These are phyloP conservation scores for Pestalotiopsis sp. DNA, from an alignment of 2,329 filamentous ascomycete genomes.

Conservation along the genomic window DNA sequence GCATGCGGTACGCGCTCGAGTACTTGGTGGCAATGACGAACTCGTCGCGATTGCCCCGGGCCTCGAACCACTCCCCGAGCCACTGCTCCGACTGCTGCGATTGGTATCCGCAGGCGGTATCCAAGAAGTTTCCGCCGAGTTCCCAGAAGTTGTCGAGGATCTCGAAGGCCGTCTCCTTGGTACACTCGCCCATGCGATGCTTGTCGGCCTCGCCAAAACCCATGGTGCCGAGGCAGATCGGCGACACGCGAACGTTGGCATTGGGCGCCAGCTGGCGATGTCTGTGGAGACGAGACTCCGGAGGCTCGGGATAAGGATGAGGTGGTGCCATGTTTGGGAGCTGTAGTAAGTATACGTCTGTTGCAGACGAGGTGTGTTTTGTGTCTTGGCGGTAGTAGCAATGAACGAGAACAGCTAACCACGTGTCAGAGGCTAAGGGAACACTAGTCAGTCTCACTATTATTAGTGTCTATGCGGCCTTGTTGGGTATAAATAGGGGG, in stretches of 20 bases:
- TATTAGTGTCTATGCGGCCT: too few species aligned
- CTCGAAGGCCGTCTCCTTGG: slow-evolving; percentile 53
- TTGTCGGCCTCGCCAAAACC: slow-evolving; percentile 48
- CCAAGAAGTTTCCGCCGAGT: slow-evolving; percentile 67
- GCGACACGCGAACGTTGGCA: slow-evolving; percentile 52
- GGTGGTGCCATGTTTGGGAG: neutral
- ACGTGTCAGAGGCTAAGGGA: too few species aligned
- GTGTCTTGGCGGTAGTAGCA: too few species aligned
- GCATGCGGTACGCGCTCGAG: slow-evolving; percentile 45
- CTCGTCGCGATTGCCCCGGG: slow-evolving; percentile 49
- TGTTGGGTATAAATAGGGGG: too few species aligned
- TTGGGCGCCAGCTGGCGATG: slow-evolving; percentile 51
- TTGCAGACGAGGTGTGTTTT: neutral
- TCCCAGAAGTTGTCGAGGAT: slow-evolving; percentile 58
- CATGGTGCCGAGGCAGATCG: slow-evolving; percentile 54
- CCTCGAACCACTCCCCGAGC: slow-evolving; percentile 59
- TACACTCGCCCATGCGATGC: slow-evolving; percentile 49
- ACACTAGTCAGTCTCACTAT: too few species aligned
- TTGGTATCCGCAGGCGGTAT: slow-evolving; percentile 62
- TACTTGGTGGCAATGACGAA: slow-evolving; percentile 59
- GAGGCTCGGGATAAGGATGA: neutral
- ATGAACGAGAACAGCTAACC: too few species aligned
- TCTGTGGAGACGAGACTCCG: neutral
- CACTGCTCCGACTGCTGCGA: slow-evolving; percentile 55
- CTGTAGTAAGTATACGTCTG: neutral